These are phyloP conservation scores for Botrytis aclada DNA, from an alignment of 2,329 filamentous ascomycete species.

Conservation along the genomic window DNA sequence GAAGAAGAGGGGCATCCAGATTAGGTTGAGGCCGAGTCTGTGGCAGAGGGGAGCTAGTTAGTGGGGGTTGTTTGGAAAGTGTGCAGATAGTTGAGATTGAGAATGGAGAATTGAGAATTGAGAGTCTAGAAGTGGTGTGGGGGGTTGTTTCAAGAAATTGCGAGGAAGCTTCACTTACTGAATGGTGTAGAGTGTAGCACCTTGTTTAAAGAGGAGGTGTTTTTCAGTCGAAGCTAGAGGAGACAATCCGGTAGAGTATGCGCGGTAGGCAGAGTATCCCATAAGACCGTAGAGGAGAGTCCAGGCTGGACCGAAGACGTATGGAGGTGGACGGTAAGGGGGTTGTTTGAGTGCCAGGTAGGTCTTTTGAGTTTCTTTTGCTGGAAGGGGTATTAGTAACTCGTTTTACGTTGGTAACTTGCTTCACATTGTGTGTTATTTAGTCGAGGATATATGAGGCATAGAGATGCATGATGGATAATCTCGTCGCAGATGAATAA, in stretches of 20 bases:
- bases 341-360: slow-evolving; percentile 68
- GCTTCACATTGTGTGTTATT: background rate
- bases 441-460: background rate
- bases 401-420: background rate
- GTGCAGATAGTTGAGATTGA: background rate
- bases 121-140: background rate
- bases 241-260: slow-evolving; percentile 60
- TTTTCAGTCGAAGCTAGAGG: slow-evolving; percentile 40
- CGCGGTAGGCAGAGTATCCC: slow-evolving; percentile 85
- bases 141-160: background rate
- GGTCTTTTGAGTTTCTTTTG: slow-evolving; percentile 55
- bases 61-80: background rate
- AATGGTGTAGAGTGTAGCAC: slow-evolving; percentile 77
- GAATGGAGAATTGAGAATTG: background rate
- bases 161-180: slow-evolving; percentile 44
- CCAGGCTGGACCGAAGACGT: slow-evolving; percentile 64
- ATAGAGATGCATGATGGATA: background rate
- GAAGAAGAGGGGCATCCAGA: slow-evolving; percentile 95
- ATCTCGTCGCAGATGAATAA: background rate
- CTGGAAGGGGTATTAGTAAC: slow-evolving; percentile 39
- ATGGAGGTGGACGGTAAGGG: slow-evolving; percentile 57
- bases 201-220: slow-evolving; percentile 53
- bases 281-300: slow-evolving; percentile 69
- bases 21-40: slow-evolving; percentile 71
- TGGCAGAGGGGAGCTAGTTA: background rate